phyloP scores from a whole-genome alignment of 495 filamentous ascomycete species.

The Tuber brumale region DNA sequence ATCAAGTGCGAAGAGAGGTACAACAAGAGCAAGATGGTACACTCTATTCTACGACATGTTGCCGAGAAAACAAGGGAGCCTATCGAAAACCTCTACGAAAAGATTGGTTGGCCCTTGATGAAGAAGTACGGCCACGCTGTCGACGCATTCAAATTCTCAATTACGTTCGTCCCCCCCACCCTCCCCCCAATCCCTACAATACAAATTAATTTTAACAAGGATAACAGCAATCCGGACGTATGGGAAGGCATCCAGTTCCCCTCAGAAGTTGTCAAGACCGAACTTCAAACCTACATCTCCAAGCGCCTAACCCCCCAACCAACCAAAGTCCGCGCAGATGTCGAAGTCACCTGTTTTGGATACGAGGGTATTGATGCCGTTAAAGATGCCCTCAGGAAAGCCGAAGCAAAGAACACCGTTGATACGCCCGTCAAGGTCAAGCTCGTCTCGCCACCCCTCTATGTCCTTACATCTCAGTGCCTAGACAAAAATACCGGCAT shows the following conservation, averaged over 20 bases:
- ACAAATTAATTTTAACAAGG: constrained; percentile 10
- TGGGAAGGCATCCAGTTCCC: constrained; percentile 90
- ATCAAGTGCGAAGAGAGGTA: constrained; percentile 97
- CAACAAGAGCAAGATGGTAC: constrained; percentile 99
- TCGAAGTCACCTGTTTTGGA: constrained; percentile 96
- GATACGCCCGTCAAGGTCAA: constrained; percentile 95
- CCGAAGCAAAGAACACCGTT: constrained; percentile 78
- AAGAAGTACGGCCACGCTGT: constrained; percentile 95
- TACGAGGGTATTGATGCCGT: constrained; percentile 99
- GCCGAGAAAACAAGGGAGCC: constrained; percentile 92
- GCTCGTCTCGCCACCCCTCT: constrained; percentile 89
- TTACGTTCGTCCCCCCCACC: constrained; percentile 62
- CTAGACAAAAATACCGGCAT: constrained; percentile 87
- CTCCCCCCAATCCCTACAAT: constrained; percentile 2
- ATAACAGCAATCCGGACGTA: constrained; percentile 76
- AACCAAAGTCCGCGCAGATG: constrained; percentile 94
- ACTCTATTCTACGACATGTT: constrained; percentile 95
- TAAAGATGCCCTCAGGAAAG: constrained; percentile 77
- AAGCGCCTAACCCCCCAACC: constrained; percentile 95
- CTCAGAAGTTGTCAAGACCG: constrained; percentile 72
- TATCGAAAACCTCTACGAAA: constrained; percentile 86
- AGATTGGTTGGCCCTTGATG: constrained; percentile 93
- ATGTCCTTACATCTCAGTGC: constrained; percentile 88
- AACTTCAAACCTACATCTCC: constrained; percentile 85
- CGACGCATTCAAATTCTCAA: constrained; percentile 97